Percentiles rank a stretch among this genome's conserved stretches.
phyloP scores from a whole-genome alignment of 805 yeast genomes.

The Zygoascus flipseniorum region DNA sequence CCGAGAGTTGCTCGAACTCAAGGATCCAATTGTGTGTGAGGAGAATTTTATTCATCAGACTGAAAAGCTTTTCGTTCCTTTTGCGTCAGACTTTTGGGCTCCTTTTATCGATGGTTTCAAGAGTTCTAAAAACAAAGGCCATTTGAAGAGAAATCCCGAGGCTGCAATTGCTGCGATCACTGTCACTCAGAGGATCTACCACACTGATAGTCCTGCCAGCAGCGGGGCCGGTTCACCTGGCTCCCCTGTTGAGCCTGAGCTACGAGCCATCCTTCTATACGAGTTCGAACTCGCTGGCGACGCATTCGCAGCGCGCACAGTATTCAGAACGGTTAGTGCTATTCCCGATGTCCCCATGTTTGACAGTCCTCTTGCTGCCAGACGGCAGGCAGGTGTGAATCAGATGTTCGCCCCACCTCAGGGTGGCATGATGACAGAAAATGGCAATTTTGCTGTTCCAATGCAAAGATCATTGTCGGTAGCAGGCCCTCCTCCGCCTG shows the following conservation, averaged over 20 bases:
- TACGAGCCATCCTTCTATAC: constrained; percentile 27
- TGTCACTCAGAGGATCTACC: constrained; percentile 26
- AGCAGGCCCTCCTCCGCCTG: background rate
- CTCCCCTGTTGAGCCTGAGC: constrained; percentile 3
- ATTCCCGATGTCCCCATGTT: background rate
- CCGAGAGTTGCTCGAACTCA: constrained; percentile 22
- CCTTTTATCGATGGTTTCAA: constrained; percentile 28
- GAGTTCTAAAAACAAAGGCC: constrained; percentile 6
- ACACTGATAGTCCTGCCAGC: constrained; percentile 7
- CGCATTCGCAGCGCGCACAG: constrained; percentile 28
- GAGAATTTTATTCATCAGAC: constrained; percentile 16
- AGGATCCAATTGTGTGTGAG: constrained; percentile 20
- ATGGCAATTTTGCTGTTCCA: background rate
- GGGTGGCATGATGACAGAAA: background rate
- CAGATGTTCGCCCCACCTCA: background rate
- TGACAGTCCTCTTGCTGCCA: constrained; percentile 1
- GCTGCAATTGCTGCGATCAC: constrained; percentile 28
- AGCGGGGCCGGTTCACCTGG: constrained; percentile 3
- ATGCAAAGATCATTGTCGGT: constrained; percentile 1
- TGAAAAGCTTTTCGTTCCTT: constrained; percentile 28
- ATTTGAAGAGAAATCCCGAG: constrained; percentile 18
- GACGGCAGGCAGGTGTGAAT: background rate
- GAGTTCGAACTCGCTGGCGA: constrained; percentile 29
- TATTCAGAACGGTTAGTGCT: constrained; percentile 21
- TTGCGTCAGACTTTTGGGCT: constrained; percentile 32